phyloP scores from a whole-genome alignment of 805 yeast genomes.

The Myxozyma vanderwaltii region DNA sequence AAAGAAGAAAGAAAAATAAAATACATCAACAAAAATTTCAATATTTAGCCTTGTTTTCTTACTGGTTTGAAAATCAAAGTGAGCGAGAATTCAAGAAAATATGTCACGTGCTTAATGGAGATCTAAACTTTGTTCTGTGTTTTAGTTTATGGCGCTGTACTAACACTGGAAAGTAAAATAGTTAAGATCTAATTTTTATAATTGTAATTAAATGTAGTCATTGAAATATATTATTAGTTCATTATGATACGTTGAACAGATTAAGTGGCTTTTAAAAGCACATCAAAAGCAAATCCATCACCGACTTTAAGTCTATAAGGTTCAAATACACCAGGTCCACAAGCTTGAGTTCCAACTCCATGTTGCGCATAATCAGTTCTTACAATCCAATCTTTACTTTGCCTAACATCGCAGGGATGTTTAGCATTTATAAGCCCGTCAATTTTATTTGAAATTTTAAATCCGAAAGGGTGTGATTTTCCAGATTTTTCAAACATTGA shows the following conservation, averaged over 20 bases:
- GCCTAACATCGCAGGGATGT: constrained; percentile 38
- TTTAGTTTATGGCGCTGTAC: too few species aligned
- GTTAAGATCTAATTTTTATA: too few species aligned
- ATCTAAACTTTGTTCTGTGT: too few species aligned
- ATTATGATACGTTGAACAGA: not conserved
- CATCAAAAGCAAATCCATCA: constrained; percentile 13
- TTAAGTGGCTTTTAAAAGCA: not conserved
- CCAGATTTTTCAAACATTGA: constrained; percentile 13
- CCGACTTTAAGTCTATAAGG: constrained; percentile 20
- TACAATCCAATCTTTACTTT: constrained; percentile 28
- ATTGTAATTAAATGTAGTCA: too few species aligned
- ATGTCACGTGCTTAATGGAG: too few species aligned
- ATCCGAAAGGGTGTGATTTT: constrained; percentile 25
- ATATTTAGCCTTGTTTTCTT: too few species aligned
- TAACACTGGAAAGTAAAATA: too few species aligned
- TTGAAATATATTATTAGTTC: too few species aligned
- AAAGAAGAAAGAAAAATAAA: too few species aligned
- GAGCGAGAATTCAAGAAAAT: too few species aligned
- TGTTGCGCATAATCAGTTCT: constrained; percentile 38
- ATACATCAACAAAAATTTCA: too few species aligned
- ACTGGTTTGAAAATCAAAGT: too few species aligned
- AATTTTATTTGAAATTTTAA: constrained; percentile 26
- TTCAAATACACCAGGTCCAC: constrained; percentile 39
- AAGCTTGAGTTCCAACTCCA: constrained; percentile 40
- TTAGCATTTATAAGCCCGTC: constrained; percentile 32